A percentile compares a stretch with the other conserved stretches of the same genome.
Evolutionary conservation across 768 basidiomycete species (phyloP).

Genomic region (Naganishia vishniacii): DNA sequence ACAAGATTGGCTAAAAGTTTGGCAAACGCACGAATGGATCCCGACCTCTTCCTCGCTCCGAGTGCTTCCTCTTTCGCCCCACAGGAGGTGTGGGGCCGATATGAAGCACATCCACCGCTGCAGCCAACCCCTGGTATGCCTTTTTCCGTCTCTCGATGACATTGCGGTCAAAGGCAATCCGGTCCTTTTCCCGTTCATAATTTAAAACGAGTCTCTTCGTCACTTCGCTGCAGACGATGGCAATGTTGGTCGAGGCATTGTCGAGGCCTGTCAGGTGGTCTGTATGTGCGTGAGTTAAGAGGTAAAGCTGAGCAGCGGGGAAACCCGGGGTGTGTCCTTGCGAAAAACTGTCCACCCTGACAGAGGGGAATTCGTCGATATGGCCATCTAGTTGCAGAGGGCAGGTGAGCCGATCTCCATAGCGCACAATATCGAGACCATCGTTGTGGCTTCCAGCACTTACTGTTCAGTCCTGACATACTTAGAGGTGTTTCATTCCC

Average conservation of each 20-base stretch:
- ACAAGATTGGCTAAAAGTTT: too few species aligned
- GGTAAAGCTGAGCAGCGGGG: constrained; percentile 55
- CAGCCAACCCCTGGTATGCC: constrained; percentile 6
- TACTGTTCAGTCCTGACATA: constrained; percentile 46
- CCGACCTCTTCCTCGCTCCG: background rate
- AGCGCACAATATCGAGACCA: background rate
- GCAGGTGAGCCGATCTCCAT: background rate
- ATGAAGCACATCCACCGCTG: background rate
- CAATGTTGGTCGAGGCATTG: constrained; percentile 64
- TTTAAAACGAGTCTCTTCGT: constrained; percentile 76
- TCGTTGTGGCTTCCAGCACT: constrained; percentile 6
- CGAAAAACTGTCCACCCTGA: constrained; percentile 81
- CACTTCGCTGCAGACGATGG: constrained; percentile 71
- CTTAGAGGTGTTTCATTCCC: background rate
- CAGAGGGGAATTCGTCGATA: constrained; percentile 65
- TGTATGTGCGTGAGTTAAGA: constrained; percentile 84
- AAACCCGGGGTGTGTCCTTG: constrained; percentile 38
- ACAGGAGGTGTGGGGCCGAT: background rate
- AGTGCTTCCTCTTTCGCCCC: background rate
- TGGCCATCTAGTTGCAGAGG: constrained; percentile 59
- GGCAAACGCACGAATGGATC: constrained; percentile 8
- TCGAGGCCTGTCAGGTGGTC: constrained; percentile 73
- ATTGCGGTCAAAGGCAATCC: constrained; percentile 32
- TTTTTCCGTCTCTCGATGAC: background rate
- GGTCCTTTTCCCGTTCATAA: constrained; percentile 34